A percentile compares a stretch with the other conserved stretches of the same genome.
phyloP scores from a whole-genome alignment of 257 asterid genomes.

The Primulina tabacum region DNA sequence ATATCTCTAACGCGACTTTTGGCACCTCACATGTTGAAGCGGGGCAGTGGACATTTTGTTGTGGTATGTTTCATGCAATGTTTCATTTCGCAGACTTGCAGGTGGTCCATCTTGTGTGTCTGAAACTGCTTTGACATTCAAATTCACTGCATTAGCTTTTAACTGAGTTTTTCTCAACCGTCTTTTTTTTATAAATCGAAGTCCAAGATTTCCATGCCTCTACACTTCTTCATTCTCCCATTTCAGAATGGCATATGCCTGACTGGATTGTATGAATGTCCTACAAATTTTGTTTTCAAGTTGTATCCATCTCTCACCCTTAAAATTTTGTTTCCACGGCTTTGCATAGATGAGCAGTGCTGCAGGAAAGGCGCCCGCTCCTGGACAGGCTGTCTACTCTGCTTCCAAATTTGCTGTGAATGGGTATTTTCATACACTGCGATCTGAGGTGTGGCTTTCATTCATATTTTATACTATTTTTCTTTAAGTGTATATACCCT shows the following conservation, averaged over 20 bases:
- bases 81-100: slow-evolving; percentile 9
- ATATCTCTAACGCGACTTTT: slow-evolving; percentile 76
- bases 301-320: slow-evolving; percentile 6
- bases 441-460: slow-evolving; percentile 70
- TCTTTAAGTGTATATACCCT: slow-evolving; percentile 1
- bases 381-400: slow-evolving; percentile 94
- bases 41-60: slow-evolving; percentile 92
- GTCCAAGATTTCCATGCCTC: slow-evolving; percentile 12
- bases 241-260: slow-evolving; percentile 9
- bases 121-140: neutral
- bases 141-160: slow-evolving; percentile 14
- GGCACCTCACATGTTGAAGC: slow-evolving; percentile 80
- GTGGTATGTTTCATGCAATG: slow-evolving; percentile 60
- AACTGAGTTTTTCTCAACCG: neutral
- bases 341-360: slow-evolving; percentile 95
- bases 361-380: slow-evolving; percentile 94
- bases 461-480: slow-evolving; percentile 5
- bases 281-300: neutral
- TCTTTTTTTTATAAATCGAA: neutral
- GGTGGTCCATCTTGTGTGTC: neutral
- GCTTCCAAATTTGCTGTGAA: slow-evolving; percentile 84
- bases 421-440: slow-evolving; percentile 91
- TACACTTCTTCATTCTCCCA: slow-evolving; percentile 7
- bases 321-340: slow-evolving; percentile 20
- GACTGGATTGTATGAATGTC: slow-evolving; percentile 6